Conservation (phyloP, 805 yeast genomes). For the Pichia sporocuriosa region DNA sequence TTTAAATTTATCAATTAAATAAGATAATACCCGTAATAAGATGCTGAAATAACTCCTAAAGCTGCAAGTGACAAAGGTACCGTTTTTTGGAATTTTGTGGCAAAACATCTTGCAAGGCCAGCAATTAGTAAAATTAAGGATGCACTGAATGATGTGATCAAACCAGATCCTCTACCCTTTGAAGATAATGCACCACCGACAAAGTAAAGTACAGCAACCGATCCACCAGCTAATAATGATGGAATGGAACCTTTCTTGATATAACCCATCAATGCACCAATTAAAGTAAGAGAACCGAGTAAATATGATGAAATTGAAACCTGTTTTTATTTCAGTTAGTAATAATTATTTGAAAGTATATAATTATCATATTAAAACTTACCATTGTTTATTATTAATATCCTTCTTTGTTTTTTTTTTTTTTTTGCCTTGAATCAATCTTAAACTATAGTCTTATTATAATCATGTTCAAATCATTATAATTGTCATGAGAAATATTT, state of each 20-base stretch:
- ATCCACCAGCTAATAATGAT: slow-evolving; percentile 70
- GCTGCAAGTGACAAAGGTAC: slow-evolving; percentile 62
- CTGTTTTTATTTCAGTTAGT: too few species aligned
- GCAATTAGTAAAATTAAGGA: slow-evolving; percentile 62
- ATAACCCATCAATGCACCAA: slow-evolving; percentile 31
- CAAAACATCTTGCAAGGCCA: slow-evolving; percentile 56
- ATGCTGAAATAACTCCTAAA: slow-evolving; percentile 57
- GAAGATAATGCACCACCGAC: slow-evolving; percentile 67
- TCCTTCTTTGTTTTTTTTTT: too few species aligned
- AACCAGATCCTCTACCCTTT: slow-evolving; percentile 70
- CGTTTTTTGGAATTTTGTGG: slow-evolving; percentile 55
- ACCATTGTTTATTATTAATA: too few species aligned
- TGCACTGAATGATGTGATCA: slow-evolving; percentile 71
- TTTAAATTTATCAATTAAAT: slow-evolving; percentile 2
- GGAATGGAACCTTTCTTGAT: slow-evolving; percentile 65
- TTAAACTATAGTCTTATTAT: too few species aligned
- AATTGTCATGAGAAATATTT: too few species aligned
- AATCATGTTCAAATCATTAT: too few species aligned
- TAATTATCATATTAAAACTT: too few species aligned
- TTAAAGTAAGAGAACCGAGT: slow-evolving; percentile 20
- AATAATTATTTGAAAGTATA: too few species aligned
- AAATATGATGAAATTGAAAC: slow-evolving; percentile 11
- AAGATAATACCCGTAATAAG: slow-evolving; percentile 52
- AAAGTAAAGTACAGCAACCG: slow-evolving; percentile 55
- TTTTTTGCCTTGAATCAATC: too few species aligned